Evolutionary conservation across 2,329 filamentous ascomycete species (phyloP), one percentile per base, ranked within the genome.

Genomic region (Seiridium cupressi): DNA sequence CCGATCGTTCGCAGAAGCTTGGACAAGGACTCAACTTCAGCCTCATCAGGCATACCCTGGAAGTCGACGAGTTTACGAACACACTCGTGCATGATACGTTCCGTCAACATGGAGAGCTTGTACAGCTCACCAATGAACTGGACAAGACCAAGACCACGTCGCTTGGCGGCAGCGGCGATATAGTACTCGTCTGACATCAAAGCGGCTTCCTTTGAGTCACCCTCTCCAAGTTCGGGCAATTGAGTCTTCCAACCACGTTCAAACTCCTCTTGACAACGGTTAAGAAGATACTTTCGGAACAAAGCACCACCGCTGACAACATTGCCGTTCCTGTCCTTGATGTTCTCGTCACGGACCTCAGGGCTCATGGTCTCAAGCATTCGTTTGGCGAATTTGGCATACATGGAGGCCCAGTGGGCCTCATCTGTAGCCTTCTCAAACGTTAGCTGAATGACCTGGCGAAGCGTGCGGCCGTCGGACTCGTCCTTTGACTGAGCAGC

Each of bases 31-130:
- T 99, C 95, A 62, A 99, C 90, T 75, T 97, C 93, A 58, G 94
- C 91, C 79, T 99, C 95, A 69, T 99, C 95, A 49, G 95, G 95
- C 62, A 92, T 81, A 63, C 92, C 93, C 72, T 94, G 90, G 77
- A 96, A 98, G 78, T 99, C 94, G 66, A 99, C 91, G 64, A 99
- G 86, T 78, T 96, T 97, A 80, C 93, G 89, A 35, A 99, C 93
- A 84, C 95, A 99, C 78, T 97, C 92, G 81, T 99, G 94, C 95
- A 99, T 99, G 79, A 99, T 99, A 75, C 94, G 91, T 76, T 97
- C 92, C 63, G 95, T 99, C 76, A 99, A 85, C 95, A 99, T 99
- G 74, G 90, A 89, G 62, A 99, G 88, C 84, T 98, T 99, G 87
- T 96, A 99, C 51, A 99, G 87, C 79, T 99, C 95, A 81, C 95